Base-by-base conservation (phyloP, 2,329 filamentous ascomycete genomes). In the Curvularia sp. region DNA sequence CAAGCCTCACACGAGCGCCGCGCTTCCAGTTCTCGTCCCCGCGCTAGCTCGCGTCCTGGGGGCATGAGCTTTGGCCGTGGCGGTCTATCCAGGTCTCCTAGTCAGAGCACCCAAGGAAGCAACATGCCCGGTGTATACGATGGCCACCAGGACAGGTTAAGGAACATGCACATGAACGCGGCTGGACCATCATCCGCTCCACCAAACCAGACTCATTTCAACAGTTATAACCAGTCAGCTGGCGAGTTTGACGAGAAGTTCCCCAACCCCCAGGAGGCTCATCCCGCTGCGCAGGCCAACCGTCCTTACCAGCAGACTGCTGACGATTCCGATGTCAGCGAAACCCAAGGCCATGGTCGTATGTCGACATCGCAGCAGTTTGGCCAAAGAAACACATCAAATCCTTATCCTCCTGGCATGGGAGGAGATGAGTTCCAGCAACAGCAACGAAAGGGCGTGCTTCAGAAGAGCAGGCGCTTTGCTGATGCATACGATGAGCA, bases 381-480 rank as follows among this genome's bases (percentile, higher is more conserved):
- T 20, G 49, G 26, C 41, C 56, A 58, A 39, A 47, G 52, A 7
- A 56, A 39, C 4, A 33, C 57, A 13, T 59, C 57, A 4, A 73
- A 69, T 41, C 75, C 74, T 43, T 78, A 78, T 75, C 82, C 77
- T 65, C 77, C 65, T 61, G 80, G 69, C 61, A 75, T 77, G 73
- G 69, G 75, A 49, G 70, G 71, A 35, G 66, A 68, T 13, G 71
- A 70, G 4, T 46, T 49, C 10, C 60, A 58, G 44, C 60, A 68
- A 41, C 65, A 70, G 52, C 66, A 67, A 49, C 62, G 69, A 48
- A 68, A 72, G 44, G 86, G 85, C 33, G 87, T 91, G 10, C 80
- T 95, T 46, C 90, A 95, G 71, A 97, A 96, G 76, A 93, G 94
- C 78, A 88, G 93, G 57, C 88, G 87, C 65, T 97, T 99, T 68